Evolutionary conservation across 1,284 basidiomycete species (phyloP).

Genomic region (Veloboletus limbatus): DNA sequence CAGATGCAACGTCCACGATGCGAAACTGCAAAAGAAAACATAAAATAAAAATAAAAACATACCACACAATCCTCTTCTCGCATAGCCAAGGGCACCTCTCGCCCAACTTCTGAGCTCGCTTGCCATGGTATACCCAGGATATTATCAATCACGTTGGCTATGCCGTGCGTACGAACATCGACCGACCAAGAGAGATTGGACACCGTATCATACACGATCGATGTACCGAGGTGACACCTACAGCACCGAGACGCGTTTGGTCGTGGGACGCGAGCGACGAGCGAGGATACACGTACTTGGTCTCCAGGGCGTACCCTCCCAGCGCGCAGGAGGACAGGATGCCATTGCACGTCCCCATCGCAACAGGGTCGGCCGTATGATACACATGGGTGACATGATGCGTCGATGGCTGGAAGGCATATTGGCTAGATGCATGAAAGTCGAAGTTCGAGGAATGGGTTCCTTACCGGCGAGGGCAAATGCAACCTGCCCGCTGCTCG

Average conservation of each 20-base stretch:
- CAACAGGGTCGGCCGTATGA: slow-evolving; percentile 84
- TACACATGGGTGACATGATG: slow-evolving; percentile 81
- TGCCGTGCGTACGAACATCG: slow-evolving; percentile 80
- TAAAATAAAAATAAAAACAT: no score
- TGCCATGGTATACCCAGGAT: slow-evolving; percentile 77
- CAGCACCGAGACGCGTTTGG: slow-evolving; percentile 65
- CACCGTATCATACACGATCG: slow-evolving; percentile 90
- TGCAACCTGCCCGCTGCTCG: slow-evolving; percentile 86
- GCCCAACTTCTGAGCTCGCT: slow-evolving; percentile 51
- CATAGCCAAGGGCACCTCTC: slow-evolving; percentile 55
- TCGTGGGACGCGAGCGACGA: slow-evolving; percentile 8
- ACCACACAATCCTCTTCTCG: slow-evolving; percentile 64
- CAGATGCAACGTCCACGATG: neutral
- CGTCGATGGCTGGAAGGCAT: slow-evolving; percentile 55
- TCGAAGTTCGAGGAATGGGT: neutral
- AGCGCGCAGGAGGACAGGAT: slow-evolving; percentile 69
- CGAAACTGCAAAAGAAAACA: no score
- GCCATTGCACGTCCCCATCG: slow-evolving; percentile 82
- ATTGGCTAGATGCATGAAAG: neutral
- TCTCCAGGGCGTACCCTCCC: slow-evolving; percentile 78
- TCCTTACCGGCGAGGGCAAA: slow-evolving; percentile 73
- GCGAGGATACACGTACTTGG: slow-evolving; percentile 42
- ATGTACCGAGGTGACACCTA: slow-evolving; percentile 81
- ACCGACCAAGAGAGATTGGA: slow-evolving; percentile 81
- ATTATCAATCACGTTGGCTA: slow-evolving; percentile 79